Base-by-base conservation (phyloP, 306 rosid genomes). In the Vachellia pachyceras region DNA sequence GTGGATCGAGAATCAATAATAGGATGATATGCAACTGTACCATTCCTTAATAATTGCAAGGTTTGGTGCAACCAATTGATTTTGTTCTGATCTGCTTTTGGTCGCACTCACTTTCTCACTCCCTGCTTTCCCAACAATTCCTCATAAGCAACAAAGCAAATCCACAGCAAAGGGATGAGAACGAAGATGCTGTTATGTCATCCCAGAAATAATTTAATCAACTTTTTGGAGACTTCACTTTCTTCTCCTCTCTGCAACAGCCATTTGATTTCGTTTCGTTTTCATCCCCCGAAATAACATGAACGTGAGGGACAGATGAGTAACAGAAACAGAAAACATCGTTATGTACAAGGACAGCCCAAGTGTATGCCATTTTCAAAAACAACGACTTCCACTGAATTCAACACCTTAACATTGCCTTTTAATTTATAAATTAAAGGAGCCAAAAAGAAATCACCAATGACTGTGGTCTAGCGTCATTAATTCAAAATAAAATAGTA, bases 301-400 rank as follows among this genome's bases (percentile, higher is more conserved):
- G 72, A 76, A 65, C 78, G 50, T 64, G 78, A 69, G 63, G 12
- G 50, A 70, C 77, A 69, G 1, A 42, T 68, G 44, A 55, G 44
- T 10, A 25, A 79, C 39, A 69, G 39, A 68, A 25, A 79, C 70
- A 55, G 69, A 10, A 29, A 29, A 64, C 47, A 39, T 66, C 11
- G 4, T 66, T 36, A 18, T 37, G 22, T 66, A 66, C 46, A 66
- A 4, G 6, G 72, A 9, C 44, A 37, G 5, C 25, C 71, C 29
- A 66, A 20, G 33, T 55, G 63, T 8, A 8, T 20, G 3, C 46
- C 20, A 39, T 17, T 66, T 66, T 66, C 10, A 1, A 5, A 33
- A 29, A 63, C 20, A 12, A 33, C 37, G 69, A 33, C n/a, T 29
- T 63, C 41, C 69, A 63, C 41, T 33, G 41, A 63, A 33, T 29